Base-by-base conservation (phyloP, 2,329 filamentous ascomycete species). In the Chrysosporium keratinophilum region DNA sequence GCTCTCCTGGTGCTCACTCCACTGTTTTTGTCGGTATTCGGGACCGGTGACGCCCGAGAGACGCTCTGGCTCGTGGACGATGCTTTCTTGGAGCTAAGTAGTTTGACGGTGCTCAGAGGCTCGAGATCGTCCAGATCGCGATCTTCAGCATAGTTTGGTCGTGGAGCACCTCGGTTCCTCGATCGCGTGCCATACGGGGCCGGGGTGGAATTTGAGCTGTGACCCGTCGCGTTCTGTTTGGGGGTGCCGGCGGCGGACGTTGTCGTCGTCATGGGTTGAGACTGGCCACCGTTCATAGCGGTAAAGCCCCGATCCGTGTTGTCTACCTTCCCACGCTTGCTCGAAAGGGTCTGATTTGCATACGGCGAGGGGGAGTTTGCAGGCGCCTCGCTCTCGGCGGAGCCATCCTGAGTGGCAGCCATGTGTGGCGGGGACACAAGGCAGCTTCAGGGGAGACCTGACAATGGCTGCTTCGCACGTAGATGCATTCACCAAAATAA, bases 61-160 rank as follows among this genome's bases (percentile, higher is more conserved):
- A 57, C 56, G 53, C 59, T 64, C 49, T 56, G 62, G 42, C 58
- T 57, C 37, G 63, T 58, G 33, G 62, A 59, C 39, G 63, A 61
- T 28, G 61, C 61, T 63, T 46, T 65, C 58, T 71, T 69, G 46
- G 65, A 53, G 55, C 57, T 54, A 41, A 54, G 59, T 17, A 61
- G 53, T 56, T 68, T 70, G 20, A 64, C 51, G 15, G 62, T 58
- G 35, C 63, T 60, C 17, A 63, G 58, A 47, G 64, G 79, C 64
- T 96, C 91, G 68, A 89, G 88, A 67, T 97, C 93, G 64, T 97
- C 91, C 61, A 90, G 77, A 69, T 96, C 91, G 71, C 81, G 87
- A 71, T 91, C 87, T 73, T 98, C 93, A 49, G 93, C 91, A 71
- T 98, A 98, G 71, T 98, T 98, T 60, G 85, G 83, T 61, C 93